Evolutionary conservation across 306 rosid genomes (phyloP), one percentile per base, ranked within the genome.

Genomic region (Corylus avellana): DNA sequence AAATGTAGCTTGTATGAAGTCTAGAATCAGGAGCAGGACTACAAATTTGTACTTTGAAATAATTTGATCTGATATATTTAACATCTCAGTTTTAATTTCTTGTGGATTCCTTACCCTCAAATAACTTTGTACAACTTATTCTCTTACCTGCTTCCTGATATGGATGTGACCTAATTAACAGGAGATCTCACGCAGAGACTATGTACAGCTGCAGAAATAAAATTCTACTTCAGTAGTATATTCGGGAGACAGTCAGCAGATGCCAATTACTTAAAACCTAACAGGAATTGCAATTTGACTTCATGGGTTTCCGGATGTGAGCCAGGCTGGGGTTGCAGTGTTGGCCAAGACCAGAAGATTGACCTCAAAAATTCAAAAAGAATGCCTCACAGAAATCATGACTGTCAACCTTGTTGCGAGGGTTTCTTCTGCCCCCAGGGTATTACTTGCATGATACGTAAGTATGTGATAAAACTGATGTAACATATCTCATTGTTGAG

Each of bases 361-460:
- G 91, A 89, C 70, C 84, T 90, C 5, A 86, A 85, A 76, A 17
- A 22, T 78, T 2, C 49, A 46, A 68, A 59, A 22, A 85, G 74
- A 0, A 57, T 86, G 48, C 97, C 97, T 74, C 20, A 35, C 51
- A 91, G 96, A 85, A 82, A 49, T 20, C n/a, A 37, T 0, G 76
- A 86, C 5, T 92, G 95, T 47, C 86, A 83, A 78, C 90, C 97
- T 78, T 92, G 97, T 82, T 92, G 97, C 67, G 93, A 87, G 77
- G 97, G 97, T 22, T 92, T 92, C 84, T 92, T 92, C 81, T 92
- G 95, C 69, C 97, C 95, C 62, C 86, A 78, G 53, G 97, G 97
- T 37, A 73, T 92, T 78, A 92, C 97, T 76, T 92, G 97, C 89
- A 92, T 92, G 97, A 90, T 90, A 82, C 89, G 95, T 90, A 90